Conservation (phyloP, 768 basidiomycete genomes). For the Psilocybe tampanensis region DNA sequence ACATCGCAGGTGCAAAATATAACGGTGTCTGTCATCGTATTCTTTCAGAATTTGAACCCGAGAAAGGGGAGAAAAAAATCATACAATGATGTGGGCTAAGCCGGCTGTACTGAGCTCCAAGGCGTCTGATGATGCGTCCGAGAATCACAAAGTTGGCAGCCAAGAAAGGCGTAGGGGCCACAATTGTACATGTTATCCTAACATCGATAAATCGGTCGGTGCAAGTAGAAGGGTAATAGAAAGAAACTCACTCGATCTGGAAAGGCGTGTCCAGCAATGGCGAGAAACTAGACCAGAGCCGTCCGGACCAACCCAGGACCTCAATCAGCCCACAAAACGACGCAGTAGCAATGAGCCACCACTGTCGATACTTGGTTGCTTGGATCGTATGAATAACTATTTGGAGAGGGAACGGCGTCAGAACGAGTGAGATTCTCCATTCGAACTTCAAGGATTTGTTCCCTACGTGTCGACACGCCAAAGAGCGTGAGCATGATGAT, state of each 20-base stretch:
- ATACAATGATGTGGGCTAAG: slow-evolving; percentile 44
- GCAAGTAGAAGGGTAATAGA: background rate
- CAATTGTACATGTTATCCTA: slow-evolving; percentile 55
- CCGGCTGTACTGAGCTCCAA: slow-evolving; percentile 51
- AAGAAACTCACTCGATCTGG: slow-evolving; percentile 10
- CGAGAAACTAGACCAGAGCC: background rate
- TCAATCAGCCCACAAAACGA: background rate
- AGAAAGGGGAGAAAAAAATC: slow-evolving; percentile 21
- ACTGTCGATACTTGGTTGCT: background rate
- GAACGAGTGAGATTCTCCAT: background rate
- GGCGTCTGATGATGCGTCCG: slow-evolving; percentile 43
- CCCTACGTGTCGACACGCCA: slow-evolving; percentile 4
- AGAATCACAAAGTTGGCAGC: slow-evolving; percentile 65
- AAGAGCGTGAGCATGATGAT: slow-evolving; percentile 9
- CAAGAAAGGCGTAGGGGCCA: slow-evolving; percentile 46
- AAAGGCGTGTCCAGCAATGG: background rate
- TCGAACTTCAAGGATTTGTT: no score
- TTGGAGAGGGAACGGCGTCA: background rate
- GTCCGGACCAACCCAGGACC: background rate
- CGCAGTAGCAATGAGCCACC: background rate
- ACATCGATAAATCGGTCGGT: background rate
- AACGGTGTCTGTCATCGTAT: slow-evolving; percentile 36
- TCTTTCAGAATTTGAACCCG: background rate
- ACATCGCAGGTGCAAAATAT: slow-evolving; percentile 48
- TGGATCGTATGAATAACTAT: background rate